Evolutionary conservation across 768 basidiomycete species (phyloP), one percentile per base, ranked within the genome.

Genomic region (Chiua virens): DNA sequence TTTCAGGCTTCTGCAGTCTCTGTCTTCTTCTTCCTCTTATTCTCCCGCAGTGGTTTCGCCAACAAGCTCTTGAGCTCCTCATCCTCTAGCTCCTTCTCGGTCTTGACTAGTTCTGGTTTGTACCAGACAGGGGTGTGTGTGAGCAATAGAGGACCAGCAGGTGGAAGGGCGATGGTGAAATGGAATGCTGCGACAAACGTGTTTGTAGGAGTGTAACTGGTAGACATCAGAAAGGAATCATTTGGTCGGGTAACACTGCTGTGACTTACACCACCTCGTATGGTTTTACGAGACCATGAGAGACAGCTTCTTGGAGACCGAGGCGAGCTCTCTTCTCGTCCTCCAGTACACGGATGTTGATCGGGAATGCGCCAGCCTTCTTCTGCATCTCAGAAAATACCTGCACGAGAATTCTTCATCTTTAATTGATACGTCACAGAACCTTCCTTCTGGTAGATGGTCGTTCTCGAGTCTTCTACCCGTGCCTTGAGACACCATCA

Each of bases 331-430:
- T 83, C 74, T 95, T 95, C 79, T 98, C 96, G 64, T 98, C 96
- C 57, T 96, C 96, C 51, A 98, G 79, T 41, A 79, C 79, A 55
- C 97, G 91, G 56, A 99, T 81, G 62, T 95, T 98, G 80, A 99
- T 98, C 30, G 97, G 96, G 84, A 99, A 98, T 5, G 92, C 80
- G 22, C 96, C 96, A 37, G 97, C 92, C 73, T 98, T 98, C 79
- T 93, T 95, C 74, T 95, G 91, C 62, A 98, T 91, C 72, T 98
- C 96, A 44, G 90, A 89, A 75, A 98, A 98, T 37, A 96, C 87
- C n/a, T n/a, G 87, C 82, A 56, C 96, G 89, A 39, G 94, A 95
- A 56, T 89, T 96, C 78, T 96, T 98, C 85, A 96, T 87, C 78
- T 98, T 98, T 65, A 98, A 80, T 69, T 93, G 91, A 74, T 98